Conservation (phyloP, 192 early-diverging fungal species). For the Gamsiella multidivaricata region DNA sequence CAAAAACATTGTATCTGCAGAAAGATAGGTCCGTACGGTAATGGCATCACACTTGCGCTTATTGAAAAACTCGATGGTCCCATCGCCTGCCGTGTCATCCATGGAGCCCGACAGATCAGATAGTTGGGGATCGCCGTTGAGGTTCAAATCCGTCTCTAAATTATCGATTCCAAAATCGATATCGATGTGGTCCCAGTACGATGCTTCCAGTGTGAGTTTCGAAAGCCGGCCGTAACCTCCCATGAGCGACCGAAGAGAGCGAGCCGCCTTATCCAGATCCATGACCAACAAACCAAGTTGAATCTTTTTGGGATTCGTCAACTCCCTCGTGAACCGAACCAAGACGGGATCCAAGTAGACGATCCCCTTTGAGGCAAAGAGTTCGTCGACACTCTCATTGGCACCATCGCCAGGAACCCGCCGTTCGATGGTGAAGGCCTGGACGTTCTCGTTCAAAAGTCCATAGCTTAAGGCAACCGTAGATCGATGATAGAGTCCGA, state of each 20-base stretch:
- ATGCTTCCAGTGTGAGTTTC: constrained; percentile 26
- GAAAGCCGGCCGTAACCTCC: constrained; percentile 1
- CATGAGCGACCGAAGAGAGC: not conserved
- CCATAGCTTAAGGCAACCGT: constrained; percentile 23
- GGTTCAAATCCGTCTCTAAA: too few species aligned
- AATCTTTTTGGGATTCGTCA: constrained; percentile 2
- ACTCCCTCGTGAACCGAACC: constrained; percentile 16
- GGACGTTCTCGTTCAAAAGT: constrained; percentile 16
- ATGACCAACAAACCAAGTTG: constrained; percentile 23
- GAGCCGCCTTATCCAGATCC: constrained; percentile 18
- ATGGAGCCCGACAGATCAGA: too few species aligned
- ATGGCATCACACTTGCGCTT: constrained; percentile 20
- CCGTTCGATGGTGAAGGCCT: constrained; percentile 30
- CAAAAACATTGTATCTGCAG: constrained; percentile 10
- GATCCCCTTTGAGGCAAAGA: constrained; percentile 2
- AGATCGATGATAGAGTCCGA: too few species aligned
- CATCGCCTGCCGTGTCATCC: not conserved
- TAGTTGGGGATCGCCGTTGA: too few species aligned
- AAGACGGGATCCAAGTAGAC: constrained; percentile 17
- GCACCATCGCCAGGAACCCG: not conserved
- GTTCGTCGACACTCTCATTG: not conserved
- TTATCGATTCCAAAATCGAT: constrained; percentile 18
- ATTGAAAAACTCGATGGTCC: constrained; percentile 20
- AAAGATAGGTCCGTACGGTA: constrained; percentile 11
- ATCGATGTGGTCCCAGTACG: constrained; percentile 16